Base-by-base conservation (phyloP, 306 rosid genomes). In the Biancaea sappan region DNA sequence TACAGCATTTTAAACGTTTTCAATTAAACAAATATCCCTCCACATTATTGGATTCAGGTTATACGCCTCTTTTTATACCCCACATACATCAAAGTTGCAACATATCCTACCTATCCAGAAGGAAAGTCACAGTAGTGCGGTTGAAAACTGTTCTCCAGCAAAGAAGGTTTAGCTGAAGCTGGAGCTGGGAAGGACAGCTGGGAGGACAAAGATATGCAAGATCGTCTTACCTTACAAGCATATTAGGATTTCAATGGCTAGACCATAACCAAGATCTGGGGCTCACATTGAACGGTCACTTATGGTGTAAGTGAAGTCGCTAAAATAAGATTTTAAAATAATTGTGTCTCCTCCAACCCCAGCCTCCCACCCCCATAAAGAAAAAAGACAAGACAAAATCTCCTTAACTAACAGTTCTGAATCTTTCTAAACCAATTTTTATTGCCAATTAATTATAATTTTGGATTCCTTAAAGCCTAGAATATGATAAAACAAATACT, bases 401-500 rank as follows among this genome's bases (percentile, higher is more conserved):
- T 44, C 41, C 9, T 10, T 44, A 34, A 31, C 52, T 32, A 50
- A 48, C 64, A 64, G 37, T 16, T 64, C n/a, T 21, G 34, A 51
- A 53, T 64, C 60, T 57, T 51, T 43, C 77, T 4, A 38, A 70
- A 51, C 46, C 66, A 34, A 53, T 51, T 7, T 24, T 13, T 3
- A 38, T 43, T 35, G 22, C 73, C 31, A 79, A 28, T 22, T 28
- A 5, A 40, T 18, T 16, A 71, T 38, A 51, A 52, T 62, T 7
- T 71, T 38, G 47, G 18, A 43, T 61, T 78, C 37, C 21, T 2
- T 18, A 35, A 59, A 72, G 52, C 73, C 32, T 41, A 21, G 40
- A 61, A 60, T 75, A 40, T 51, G 18, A 44, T 52, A 56, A 8
- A 52, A 64, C 54, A 72, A 77, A 43, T 35, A 5, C 24, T 14